phyloP scores from a whole-genome alignment of 2,329 filamentous ascomycete species.

The Trichoderma sp. region DNA sequence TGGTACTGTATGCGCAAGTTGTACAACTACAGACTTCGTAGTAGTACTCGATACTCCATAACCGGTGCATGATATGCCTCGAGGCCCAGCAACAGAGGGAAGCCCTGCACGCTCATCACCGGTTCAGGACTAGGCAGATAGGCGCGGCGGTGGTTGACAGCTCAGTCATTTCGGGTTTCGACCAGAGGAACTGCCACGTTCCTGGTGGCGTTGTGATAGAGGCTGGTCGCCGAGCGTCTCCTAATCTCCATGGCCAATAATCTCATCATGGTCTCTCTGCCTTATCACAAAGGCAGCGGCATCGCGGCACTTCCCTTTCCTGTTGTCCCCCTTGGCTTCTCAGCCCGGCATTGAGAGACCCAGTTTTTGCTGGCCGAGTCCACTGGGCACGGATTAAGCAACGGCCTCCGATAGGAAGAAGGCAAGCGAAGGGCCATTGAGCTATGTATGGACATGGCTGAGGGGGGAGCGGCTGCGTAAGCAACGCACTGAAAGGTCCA shows the following conservation, averaged over 20 bases:
- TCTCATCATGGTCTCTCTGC: not conserved
- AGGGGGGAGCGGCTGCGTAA: not conserved
- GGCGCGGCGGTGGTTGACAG: not conserved
- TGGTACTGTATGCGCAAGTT: not conserved
- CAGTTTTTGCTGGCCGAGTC: not conserved
- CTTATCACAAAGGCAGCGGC: constrained; percentile 1
- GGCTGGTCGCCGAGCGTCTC: not conserved
- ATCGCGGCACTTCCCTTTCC: not conserved
- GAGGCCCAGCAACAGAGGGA: not conserved
- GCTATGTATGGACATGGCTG: not conserved
- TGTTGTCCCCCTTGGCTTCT: not conserved
- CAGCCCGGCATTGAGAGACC: not conserved
- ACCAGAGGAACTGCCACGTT: constrained; percentile 4
- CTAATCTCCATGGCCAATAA: not conserved
- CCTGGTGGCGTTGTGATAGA: constrained; percentile 13
- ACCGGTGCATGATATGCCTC: not conserved
- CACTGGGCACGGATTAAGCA: not conserved
- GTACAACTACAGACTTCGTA: not conserved
- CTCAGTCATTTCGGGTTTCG: not conserved
- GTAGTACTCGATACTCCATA: not conserved
- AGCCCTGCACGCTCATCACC: not conserved
- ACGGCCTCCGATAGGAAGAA: not conserved
- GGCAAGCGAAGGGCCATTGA: not conserved
- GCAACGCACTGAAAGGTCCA: not conserved
- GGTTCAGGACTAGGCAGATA: not conserved